These are phyloP conservation scores for Neocallimastix lanati DNA, from an alignment of 192 early-diverging fungal species.

Conservation along the genomic window DNA sequence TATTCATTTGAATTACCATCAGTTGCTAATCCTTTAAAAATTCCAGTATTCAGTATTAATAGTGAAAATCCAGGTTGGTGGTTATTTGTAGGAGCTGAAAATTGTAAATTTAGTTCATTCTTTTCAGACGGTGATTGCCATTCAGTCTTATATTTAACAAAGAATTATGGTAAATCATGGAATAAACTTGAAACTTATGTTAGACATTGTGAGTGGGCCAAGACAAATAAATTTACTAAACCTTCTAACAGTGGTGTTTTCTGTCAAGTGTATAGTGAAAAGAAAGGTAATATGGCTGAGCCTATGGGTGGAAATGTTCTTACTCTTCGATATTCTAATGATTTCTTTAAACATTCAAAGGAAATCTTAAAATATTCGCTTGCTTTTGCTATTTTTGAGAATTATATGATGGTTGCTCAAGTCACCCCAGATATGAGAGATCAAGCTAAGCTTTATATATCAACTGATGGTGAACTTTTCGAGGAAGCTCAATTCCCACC, in stretches of 20 bases:
- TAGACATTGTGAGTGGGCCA: background rate
- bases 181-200: background rate
- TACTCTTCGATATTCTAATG: background rate
- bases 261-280: background rate
- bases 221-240: background rate
- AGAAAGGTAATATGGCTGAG: background rate
- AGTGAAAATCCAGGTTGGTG: background rate
- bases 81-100: background rate
- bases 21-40: background rate
- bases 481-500: constrained; percentile 70
- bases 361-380: background rate
- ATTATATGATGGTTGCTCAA: background rate
- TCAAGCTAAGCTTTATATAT: constrained; percentile 37
- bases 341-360: background rate
- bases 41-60: background rate
- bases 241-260: background rate
- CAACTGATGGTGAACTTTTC: constrained; percentile 55
- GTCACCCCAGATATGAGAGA: background rate
- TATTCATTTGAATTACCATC: background rate
- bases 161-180: background rate
- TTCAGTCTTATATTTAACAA: background rate
- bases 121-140: background rate
- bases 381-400: background rate
- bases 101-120: background rate
- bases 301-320: background rate